Evolutionary conservation across 129 eudicot species (phyloP), one percentile per base, ranked within the genome.

Genomic region (Flaveria sonorensis): DNA sequence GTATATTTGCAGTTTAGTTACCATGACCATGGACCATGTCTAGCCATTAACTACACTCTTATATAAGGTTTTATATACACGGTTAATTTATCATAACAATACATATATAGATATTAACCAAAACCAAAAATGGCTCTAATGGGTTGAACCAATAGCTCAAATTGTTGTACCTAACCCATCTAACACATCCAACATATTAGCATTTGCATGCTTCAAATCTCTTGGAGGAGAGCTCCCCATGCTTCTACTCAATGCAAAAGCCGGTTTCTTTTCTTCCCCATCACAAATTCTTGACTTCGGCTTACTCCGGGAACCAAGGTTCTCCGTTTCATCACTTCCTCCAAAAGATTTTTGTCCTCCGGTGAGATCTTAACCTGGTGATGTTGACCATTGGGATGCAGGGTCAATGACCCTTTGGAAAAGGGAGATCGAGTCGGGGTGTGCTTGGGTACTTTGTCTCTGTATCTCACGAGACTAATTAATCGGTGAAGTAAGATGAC

Each of bases 281-380:
- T 56, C 48, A 68, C 84, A 30, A 90, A 85, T 70, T 93, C 97
- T 76, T 90, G 98, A 86, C 98, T 93, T 81, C 89, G 90, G 85
- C 98, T 93, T 16, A 83, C 82, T 23, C 97, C 97, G 0, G 87
- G 93, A 21, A 84, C 85, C 59, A 78, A 40, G n/a, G 76, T 81
- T 71, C 83, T 79, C 79, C 85, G 85, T 74, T 81, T 90, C 79
- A 74, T 84, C 50, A 86, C 90, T 45, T 86, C 83, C 67, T 90
- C 97, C 47, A 89, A 65, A 60, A 87, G 81, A 69, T 79, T 83
- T 61, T 83, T 83, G 65, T 90, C 97, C 82, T 93, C 98, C 2
- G 60, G 47, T 2, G 97, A 85, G 57, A 89, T 79, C 48, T 84
- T 81, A 52, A 66, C 70, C 18, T 28, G 68, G 11, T 45, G 43